Base-by-base conservation (phyloP, 2,329 filamentous ascomycete species). In the Colletotrichum sp. region DNA sequence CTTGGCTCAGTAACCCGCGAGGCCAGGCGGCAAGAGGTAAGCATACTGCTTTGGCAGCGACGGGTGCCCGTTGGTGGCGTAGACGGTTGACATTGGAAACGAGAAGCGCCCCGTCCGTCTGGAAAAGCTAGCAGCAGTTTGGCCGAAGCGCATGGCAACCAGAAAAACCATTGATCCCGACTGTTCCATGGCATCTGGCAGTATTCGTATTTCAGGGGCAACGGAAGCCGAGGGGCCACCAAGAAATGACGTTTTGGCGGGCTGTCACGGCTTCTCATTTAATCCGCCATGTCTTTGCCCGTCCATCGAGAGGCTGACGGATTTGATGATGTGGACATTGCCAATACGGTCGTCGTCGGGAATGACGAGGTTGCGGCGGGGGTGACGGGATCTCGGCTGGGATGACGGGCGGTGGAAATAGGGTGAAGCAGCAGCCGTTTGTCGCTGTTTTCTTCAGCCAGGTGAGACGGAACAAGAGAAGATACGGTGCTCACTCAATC, bases 31-130 rank as follows among this genome's bases (percentile, higher is more conserved):
- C 44, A 52, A 30, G 63, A 39, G 34, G 28, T 13, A 70, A 70
- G 57, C 68, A 34, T 55, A 57, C 48, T 18, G 30, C 22, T 60
- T 44, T 68, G 66, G 66, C 52, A 68, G 32, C 26, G 59, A 36
- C 28, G 30, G 18, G 55, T 39, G 70, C 74, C 71, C 70, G 74
- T 68, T 65, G 22, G 74, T 76, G 74, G 74, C 74, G 74, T 48
- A 34, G 32, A 68, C 44, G 65, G 63, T 57, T 63, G 44, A 48
- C 26, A 22, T 64, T 62, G 68, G 36, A 52, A 55, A 48, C 59
- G 22, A 64, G 48, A 52, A 64, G n/a, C 52, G 48, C 52, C 4
- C 72, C 68, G 62, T 48, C 48, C 36, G 68, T 71, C 67, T 68
- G 52, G 48, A 44, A 34, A 59, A 55, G 16, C 22, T 52, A 55